These are phyloP conservation scores for Podospora tetraspora DNA, from an alignment of 495 filamentous ascomycete genomes.

Conservation along the genomic window DNA sequence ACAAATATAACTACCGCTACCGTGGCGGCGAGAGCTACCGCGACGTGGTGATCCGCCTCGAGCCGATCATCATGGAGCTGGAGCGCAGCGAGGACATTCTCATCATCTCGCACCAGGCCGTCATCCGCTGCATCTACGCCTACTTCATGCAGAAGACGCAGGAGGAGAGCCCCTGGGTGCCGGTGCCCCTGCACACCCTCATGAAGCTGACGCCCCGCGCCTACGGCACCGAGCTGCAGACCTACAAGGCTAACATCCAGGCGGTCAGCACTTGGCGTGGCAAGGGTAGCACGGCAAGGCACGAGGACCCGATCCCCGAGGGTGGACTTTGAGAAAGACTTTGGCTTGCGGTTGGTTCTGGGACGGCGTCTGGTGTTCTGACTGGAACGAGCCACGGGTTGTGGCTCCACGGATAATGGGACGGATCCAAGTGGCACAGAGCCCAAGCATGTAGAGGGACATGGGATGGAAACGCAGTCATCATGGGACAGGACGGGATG, in stretches of 20 bases:
- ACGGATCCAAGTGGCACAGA: neutral
- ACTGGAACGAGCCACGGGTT: neutral
- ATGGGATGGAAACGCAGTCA: neutral
- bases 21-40: conserved; percentile 95
- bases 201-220: conserved; percentile 94
- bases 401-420: neutral
- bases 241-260: conserved; percentile 81
- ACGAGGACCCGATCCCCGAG: conserved; percentile 46
- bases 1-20: conserved; percentile 99
- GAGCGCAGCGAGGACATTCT: conserved; percentile 94
- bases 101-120: conserved; percentile 96
- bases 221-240: conserved; percentile 85
- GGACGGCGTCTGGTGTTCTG: neutral
- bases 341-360: neutral
- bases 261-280: conserved; percentile 92
- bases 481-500: neutral
- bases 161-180: conserved; percentile 95
- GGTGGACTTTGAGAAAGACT: conserved; percentile 20
- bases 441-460: neutral
- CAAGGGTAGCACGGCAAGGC: conserved; percentile 82
- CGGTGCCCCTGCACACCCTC: conserved; percentile 78
- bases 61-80: conserved; percentile 99
- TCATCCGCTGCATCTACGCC: conserved; percentile 92
- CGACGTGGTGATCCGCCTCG: conserved; percentile 93
- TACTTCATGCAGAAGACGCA: conserved; percentile 98